Percentiles rank a stretch among this genome's conserved stretches.
Evolutionary conservation across 768 basidiomycete genomes (phyloP).

Genomic region (Cytidiella melzeri): DNA sequence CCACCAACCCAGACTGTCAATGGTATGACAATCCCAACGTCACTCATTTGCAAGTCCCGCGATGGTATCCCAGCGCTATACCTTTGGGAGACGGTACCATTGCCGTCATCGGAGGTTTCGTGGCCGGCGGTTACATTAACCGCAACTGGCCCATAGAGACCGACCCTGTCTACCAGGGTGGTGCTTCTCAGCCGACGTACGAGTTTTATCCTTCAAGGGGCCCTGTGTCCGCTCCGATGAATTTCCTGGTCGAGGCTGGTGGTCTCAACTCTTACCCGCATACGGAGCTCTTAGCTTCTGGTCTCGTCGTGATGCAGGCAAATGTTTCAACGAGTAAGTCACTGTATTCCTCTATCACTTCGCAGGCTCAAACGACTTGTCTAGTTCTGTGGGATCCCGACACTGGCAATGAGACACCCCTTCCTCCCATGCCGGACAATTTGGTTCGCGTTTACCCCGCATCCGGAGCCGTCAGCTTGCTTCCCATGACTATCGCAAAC

Average conservation of each 20-base stretch:
- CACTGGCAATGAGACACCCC: constrained; percentile 49
- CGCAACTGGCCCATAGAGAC: constrained; percentile 56
- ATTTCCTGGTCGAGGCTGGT: constrained; percentile 65
- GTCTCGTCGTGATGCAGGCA: constrained; percentile 77
- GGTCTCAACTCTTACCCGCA: constrained; percentile 77
- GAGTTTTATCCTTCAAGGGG: constrained; percentile 75
- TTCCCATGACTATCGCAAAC: constrained; percentile 86
- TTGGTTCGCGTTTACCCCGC: constrained; percentile 86
- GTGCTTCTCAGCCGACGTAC: constrained; percentile 73
- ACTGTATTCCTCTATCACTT: constrained; percentile 3
- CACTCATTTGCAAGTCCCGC: constrained; percentile 58
- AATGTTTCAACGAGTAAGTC: constrained; percentile 69
- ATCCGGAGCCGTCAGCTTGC: constrained; percentile 82
- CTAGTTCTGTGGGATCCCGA: constrained; percentile 47
- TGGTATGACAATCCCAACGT: constrained; percentile 66
- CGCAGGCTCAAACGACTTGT: constrained; percentile 4
- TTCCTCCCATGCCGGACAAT: constrained; percentile 67
- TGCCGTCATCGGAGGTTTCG: constrained; percentile 76
- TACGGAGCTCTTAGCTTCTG: constrained; percentile 68
- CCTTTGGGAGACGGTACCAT: constrained; percentile 70
- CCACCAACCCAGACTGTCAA: constrained; percentile 42
- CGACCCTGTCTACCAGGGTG: constrained; percentile 58
- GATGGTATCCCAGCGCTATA: constrained; percentile 80
- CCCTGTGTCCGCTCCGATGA: constrained; percentile 41
- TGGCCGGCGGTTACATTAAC: constrained; percentile 75